phyloP scores from a whole-genome alignment of 2,329 filamentous ascomycete genomes.

The Penicillium sp. region DNA sequence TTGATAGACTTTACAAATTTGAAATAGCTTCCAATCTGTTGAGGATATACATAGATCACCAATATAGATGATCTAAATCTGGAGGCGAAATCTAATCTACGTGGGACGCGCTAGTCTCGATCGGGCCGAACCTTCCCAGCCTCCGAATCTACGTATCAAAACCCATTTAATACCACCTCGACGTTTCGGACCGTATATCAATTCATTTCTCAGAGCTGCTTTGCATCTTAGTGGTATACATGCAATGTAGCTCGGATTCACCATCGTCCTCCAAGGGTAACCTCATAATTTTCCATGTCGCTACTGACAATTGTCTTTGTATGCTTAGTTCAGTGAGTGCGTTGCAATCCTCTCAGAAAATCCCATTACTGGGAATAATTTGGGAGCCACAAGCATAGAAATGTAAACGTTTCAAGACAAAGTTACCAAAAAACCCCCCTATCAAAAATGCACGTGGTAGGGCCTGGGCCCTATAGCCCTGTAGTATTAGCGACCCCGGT shows the following conservation, averaged over 20 bases:
- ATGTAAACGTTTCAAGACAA: too few relatives aligned
- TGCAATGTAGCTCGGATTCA: background rate
- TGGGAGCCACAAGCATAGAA: too few relatives aligned
- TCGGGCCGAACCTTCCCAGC: too few relatives aligned
- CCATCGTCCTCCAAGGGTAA: background rate
- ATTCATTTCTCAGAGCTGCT: background rate
- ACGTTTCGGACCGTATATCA: background rate
- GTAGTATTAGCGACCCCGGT: too few relatives aligned
- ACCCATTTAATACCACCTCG: background rate
- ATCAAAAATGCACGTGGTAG: too few relatives aligned
- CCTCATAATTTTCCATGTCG: background rate
- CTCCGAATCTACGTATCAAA: too few relatives aligned
- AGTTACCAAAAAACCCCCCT: too few relatives aligned
- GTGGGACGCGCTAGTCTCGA: too few relatives aligned
- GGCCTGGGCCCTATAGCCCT: too few relatives aligned
- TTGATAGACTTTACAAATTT: background rate
- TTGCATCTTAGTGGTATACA: background rate
- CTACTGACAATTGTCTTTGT: background rate
- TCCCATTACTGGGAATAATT: too few relatives aligned
- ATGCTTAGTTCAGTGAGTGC: background rate
- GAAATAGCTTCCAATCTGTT: background rate
- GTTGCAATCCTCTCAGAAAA: too few relatives aligned
- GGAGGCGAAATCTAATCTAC: background rate
- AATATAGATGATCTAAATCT: conserved; percentile 16
- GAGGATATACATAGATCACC: background rate